Conservation (phyloP, 2,329 filamentous ascomycete genomes). For the Pseudocercospora fuligena region DNA sequence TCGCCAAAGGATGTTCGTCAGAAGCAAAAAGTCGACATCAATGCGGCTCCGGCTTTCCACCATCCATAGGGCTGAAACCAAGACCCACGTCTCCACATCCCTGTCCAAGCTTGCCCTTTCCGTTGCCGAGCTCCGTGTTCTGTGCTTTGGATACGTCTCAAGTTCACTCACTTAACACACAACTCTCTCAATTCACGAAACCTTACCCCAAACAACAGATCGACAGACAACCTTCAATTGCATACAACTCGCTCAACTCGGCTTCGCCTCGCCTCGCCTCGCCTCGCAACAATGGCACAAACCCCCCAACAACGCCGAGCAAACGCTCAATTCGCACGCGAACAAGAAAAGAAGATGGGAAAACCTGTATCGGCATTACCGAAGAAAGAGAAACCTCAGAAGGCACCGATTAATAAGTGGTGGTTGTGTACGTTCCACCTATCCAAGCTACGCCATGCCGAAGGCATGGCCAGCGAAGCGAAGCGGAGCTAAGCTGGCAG, state of each 20-base stretch:
- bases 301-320: constrained; percentile 81
- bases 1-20: no score
- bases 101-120: background rate
- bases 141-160: background rate
- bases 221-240: no score
- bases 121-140: background rate
- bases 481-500: background rate
- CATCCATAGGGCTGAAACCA: background rate
- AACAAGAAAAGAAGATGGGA: constrained; percentile 74
- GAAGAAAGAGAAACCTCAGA: constrained; percentile 39
- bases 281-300: constrained; percentile 62
- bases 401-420: constrained; percentile 57
- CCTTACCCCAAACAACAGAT: no score
- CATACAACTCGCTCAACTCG: background rate
- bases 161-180: background rate
- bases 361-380: constrained; percentile 63
- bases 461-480: no score
- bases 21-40: no score
- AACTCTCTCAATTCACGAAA: background rate
- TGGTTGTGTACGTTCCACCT: constrained; percentile 61
- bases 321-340: constrained; percentile 77
- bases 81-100: background rate
- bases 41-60: background rate
- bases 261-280: background rate
- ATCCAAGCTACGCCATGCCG: no score